phyloP scores from a whole-genome alignment of 345 rosid species.

The Erodium maritimum region DNA sequence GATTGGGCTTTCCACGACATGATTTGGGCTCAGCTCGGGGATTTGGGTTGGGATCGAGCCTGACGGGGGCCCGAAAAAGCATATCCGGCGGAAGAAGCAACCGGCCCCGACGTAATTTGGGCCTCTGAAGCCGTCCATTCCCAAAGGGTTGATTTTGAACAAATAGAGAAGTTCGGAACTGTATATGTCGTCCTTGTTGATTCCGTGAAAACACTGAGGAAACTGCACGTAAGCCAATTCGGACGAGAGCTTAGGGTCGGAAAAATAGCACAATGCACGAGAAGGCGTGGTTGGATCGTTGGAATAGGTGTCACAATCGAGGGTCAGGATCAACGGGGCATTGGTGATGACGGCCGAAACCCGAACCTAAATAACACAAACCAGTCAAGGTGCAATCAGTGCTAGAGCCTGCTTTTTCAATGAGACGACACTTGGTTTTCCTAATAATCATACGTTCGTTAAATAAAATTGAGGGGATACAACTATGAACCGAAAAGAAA shows the following conservation, averaged over 20 bases:
- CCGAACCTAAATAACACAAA: constrained; percentile 30
- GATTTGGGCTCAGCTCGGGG: constrained; percentile 21
- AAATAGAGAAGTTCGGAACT: constrained; percentile 25
- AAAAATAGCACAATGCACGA: constrained; percentile 40
- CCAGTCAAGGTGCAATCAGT: neutral
- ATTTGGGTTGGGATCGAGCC: constrained; percentile 17
- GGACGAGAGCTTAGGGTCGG: constrained; percentile 22
- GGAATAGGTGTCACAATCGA: constrained; percentile 78
- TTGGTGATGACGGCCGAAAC: constrained; percentile 64
- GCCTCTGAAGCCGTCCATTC: constrained; percentile 43
- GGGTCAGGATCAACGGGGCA: constrained; percentile 49
- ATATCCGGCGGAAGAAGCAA: constrained; percentile 46
- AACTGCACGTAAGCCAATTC: constrained; percentile 43
- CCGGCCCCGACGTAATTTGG: constrained; percentile 47
- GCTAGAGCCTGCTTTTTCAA: neutral
- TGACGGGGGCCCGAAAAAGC: constrained; percentile 38
- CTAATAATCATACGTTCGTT: too few species aligned
- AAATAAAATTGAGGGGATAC: too few species aligned
- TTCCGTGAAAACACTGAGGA: constrained; percentile 48
- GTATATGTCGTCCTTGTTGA: constrained; percentile 48
- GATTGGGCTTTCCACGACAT: constrained; percentile 19
- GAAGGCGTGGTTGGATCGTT: constrained; percentile 48
- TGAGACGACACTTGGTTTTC: too few species aligned
- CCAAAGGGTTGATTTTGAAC: constrained; percentile 29
- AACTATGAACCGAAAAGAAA: too few species aligned